Evolutionary conservation across 345 rosid genomes (phyloP).

Genomic region (Rhizophora mangle): DNA sequence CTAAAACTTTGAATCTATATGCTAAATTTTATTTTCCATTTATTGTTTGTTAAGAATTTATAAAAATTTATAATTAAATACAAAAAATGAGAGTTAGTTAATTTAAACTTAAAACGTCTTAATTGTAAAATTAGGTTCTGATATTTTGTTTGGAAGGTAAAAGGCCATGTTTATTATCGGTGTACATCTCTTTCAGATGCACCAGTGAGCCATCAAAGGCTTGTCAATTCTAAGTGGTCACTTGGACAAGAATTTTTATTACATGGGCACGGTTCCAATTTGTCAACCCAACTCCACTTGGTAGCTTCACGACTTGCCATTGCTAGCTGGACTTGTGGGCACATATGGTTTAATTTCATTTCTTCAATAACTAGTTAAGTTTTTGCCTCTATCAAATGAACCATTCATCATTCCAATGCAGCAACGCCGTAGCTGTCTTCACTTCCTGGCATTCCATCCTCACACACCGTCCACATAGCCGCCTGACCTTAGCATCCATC

Average conservation of each 20-base stretch:
- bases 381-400: too few relatives aligned
- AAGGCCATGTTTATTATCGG: too few relatives aligned
- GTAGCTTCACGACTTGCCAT: conserved; percentile 34
- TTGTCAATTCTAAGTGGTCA: conserved; percentile 19
- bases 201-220: too few relatives aligned
- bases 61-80: too few relatives aligned
- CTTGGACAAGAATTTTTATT: conserved; percentile 7
- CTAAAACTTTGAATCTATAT: too few relatives aligned
- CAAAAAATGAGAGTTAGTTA: too few relatives aligned
- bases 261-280: conserved; percentile 9
- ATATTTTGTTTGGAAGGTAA: too few relatives aligned
- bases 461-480: conserved; percentile 1
- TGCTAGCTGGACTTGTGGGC: neutral
- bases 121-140: too few relatives aligned
- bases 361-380: neutral
- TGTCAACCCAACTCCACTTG: conserved; percentile 11
- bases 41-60: too few relatives aligned
- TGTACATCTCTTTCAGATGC: too few relatives aligned
- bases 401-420: neutral
- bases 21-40: too few relatives aligned
- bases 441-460: conserved; percentile 5
- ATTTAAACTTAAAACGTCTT: too few relatives aligned
- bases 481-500: neutral
- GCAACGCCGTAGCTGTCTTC: conserved; percentile 6
- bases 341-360: neutral